Conservation (phyloP, 768 basidiomycete genomes). For the Tremella mesenterica region DNA sequence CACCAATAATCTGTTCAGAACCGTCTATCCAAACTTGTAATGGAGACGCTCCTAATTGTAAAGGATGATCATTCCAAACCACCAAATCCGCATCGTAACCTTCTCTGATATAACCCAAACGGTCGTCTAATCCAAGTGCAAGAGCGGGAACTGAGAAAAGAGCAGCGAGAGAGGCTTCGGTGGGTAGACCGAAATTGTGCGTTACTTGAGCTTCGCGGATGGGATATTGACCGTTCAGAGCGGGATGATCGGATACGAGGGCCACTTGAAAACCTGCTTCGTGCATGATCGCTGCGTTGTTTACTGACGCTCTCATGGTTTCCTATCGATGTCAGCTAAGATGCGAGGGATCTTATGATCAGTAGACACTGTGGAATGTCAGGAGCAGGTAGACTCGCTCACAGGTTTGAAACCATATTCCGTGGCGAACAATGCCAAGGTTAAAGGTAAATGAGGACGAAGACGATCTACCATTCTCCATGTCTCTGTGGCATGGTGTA, state of each 20-base stretch:
- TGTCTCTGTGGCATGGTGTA: slow-evolving; percentile 70
- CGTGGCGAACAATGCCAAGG: slow-evolving; percentile 61
- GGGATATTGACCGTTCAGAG: slow-evolving; percentile 57
- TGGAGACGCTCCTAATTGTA: slow-evolving; percentile 64
- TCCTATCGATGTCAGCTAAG: neutral
- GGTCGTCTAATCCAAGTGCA: slow-evolving; percentile 61
- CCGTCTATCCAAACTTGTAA: slow-evolving; percentile 74
- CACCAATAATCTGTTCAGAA: slow-evolving; percentile 51
- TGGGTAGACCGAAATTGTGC: slow-evolving; percentile 58
- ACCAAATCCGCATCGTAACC: slow-evolving; percentile 67
- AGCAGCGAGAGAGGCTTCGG: slow-evolving; percentile 55
- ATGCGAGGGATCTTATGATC: neutral
- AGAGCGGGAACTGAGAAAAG: slow-evolving; percentile 53
- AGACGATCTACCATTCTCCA: slow-evolving; percentile 63
- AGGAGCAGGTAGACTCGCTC: neutral
- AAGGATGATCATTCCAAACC: slow-evolving; percentile 54
- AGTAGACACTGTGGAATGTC: neutral
- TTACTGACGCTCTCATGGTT: neutral
- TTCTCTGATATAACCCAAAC: slow-evolving; percentile 59
- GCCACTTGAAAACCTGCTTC: neutral
- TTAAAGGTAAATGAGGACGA: slow-evolving; percentile 59
- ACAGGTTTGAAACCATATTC: slow-evolving; percentile 58
- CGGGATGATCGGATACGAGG: slow-evolving; percentile 61
- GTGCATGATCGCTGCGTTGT: neutral
- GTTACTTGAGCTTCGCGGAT: slow-evolving; percentile 62